Conservation (phyloP, 352 stramenopile species). For the Phytophthora podocarpi region DNA sequence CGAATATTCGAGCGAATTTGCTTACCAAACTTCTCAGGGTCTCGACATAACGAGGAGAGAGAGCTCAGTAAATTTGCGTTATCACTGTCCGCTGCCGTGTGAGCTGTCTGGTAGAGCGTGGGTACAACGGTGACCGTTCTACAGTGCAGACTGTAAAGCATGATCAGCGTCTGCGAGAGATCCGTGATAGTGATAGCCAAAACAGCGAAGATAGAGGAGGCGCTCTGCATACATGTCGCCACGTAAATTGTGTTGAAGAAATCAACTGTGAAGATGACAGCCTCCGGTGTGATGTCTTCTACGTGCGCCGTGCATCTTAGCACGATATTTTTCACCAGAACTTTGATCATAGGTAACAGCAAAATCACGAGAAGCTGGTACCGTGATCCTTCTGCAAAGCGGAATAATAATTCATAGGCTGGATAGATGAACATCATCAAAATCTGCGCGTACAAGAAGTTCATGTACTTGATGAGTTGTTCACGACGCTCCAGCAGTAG, state of each 20-base stretch:
- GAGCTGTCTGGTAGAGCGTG: neutral
- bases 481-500: neutral
- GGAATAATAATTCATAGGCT: conserved; percentile 21
- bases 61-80: neutral
- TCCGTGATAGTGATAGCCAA: conserved; percentile 14
- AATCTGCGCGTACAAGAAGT: conserved; percentile 11
- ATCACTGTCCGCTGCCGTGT: neutral
- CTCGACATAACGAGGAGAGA: conserved; percentile 6
- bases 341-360: conserved; percentile 39
- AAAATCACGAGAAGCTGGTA: conserved; percentile 26
- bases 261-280: conserved; percentile 31
- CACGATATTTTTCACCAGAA: conserved; percentile 31
- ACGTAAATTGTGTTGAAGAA: conserved; percentile 43
- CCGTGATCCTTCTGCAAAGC: neutral
- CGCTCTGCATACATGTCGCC: conserved; percentile 35
- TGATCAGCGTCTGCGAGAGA: conserved; percentile 12
- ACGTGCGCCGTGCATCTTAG: conserved; percentile 8
- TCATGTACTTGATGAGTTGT: conserved; percentile 17
- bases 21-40: conserved; percentile 1
- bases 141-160: conserved; percentile 16
- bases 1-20: neutral
- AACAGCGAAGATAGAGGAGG: conserved; percentile 10
- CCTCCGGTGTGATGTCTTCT: conserved; percentile 26
- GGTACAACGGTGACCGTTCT: neutral
- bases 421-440: conserved; percentile 30